phyloP scores from a whole-genome alignment of 1,284 basidiomycete species.

The Boletus holoroseus region DNA sequence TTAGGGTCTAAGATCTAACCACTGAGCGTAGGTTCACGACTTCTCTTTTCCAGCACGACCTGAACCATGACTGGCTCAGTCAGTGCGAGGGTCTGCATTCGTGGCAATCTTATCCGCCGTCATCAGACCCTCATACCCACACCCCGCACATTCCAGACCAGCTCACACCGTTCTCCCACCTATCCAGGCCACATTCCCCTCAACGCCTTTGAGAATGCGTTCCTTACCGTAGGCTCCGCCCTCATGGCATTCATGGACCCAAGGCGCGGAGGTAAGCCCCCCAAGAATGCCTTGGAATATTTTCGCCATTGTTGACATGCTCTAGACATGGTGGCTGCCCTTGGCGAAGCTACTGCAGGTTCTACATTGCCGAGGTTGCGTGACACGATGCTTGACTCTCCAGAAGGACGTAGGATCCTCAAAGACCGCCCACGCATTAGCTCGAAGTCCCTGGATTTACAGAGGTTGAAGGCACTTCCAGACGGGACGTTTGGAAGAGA shows the following conservation, averaged over 20 bases:
- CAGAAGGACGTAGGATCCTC: conserved; percentile 80
- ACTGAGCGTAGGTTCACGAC: no score
- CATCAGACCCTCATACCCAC: not conserved
- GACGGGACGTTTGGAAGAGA: conserved; percentile 83
- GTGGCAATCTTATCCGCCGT: not conserved
- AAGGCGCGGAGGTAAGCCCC: conserved; percentile 70
- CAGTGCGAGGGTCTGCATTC: not conserved
- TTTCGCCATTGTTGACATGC: not conserved
- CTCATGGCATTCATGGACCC: conserved; percentile 82
- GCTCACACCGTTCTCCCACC: conserved; percentile 34
- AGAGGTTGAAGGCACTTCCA: conserved; percentile 58
- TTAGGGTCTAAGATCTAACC: conserved; percentile 20
- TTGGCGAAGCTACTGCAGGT: conserved; percentile 87
- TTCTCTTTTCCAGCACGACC: not conserved
- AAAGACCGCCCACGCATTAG: conserved; percentile 81
- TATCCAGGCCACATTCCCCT: conserved; percentile 82
- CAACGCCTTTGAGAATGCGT: conserved; percentile 73
- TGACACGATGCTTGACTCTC: conserved; percentile 71
- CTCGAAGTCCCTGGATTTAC: conserved; percentile 72
- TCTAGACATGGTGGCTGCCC: conserved; percentile 87
- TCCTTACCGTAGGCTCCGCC: conserved; percentile 84
- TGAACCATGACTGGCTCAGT: not conserved
- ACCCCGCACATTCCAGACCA: conserved; percentile 14
- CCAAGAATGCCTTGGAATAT: not conserved
- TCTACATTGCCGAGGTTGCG: conserved; percentile 77